phyloP scores from a whole-genome alignment of 306 rosid genomes.

The Glycine soja region DNA sequence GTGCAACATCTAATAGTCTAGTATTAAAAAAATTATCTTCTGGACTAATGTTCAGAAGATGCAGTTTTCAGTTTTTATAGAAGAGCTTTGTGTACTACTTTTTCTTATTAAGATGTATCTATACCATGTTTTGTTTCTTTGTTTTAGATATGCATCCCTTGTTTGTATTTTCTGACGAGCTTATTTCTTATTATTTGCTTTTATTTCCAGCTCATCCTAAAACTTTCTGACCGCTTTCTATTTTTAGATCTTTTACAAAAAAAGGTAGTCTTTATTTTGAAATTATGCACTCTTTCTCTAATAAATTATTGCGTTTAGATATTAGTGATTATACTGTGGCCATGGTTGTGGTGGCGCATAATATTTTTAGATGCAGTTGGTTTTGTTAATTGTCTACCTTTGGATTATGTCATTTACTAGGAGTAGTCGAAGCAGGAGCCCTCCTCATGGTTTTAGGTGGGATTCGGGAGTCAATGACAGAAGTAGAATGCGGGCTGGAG shows the following conservation, averaged over 20 bases:
- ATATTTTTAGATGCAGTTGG: constrained; percentile 40
- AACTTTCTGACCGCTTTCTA: constrained; percentile 8
- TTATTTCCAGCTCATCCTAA: constrained; percentile 6
- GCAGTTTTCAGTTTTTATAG: constrained; percentile 15
- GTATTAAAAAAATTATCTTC: neutral
- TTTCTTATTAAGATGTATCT: constrained; percentile 13
- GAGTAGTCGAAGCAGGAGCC: constrained; percentile 59
- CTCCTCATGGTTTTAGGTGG: constrained; percentile 64
- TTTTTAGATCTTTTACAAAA: constrained; percentile 6
- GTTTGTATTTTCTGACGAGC: constrained; percentile 31
- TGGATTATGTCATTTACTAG: constrained; percentile 48
- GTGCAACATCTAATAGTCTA: constrained; percentile 26
- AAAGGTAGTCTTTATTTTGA: constrained; percentile 26
- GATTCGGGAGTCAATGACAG: constrained; percentile 76
- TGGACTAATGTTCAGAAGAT: constrained; percentile 9
- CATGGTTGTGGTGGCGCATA: constrained; percentile 26
- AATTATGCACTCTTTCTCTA: constrained; percentile 1
- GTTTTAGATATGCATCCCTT: constrained; percentile 19
- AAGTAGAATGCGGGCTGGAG: constrained; percentile 70
- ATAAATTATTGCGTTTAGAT: constrained; percentile 9
- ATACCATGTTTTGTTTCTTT: constrained; percentile 27
- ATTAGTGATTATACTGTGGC: neutral
- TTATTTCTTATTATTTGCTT: constrained; percentile 35
- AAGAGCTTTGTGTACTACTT: constrained; percentile 18
- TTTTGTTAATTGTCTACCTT: constrained; percentile 48